Evolutionary conservation across 2,329 filamentous ascomycete genomes (phyloP).

Genomic region (Penicillium sp.): DNA sequence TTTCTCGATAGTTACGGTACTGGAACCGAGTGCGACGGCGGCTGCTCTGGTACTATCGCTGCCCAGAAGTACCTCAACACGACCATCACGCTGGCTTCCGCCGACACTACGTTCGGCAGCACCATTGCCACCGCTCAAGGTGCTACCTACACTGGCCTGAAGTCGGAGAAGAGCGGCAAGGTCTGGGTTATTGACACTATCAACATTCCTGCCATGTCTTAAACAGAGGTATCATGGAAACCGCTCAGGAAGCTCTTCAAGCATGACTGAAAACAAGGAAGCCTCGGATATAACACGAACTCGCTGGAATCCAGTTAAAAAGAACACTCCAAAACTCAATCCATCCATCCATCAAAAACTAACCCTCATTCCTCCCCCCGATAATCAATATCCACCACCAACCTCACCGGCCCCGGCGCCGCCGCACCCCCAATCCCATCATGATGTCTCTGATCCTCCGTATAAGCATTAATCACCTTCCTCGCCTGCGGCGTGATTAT

Average conservation of each 20-base stretch:
- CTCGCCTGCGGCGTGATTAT: constrained; percentile 27
- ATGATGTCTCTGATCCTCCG: constrained; percentile 21
- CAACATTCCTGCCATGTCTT: constrained; percentile 38
- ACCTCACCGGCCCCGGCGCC: constrained; percentile 33
- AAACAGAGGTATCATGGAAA: background rate
- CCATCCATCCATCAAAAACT: constrained; percentile 5
- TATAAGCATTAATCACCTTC: constrained; percentile 34
- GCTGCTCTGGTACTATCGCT: constrained; percentile 44
- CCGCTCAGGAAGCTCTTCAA: background rate
- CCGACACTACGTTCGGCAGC: constrained; percentile 31
- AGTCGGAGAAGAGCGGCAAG: background rate
- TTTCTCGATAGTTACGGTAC: constrained; percentile 26
- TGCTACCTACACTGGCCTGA: background rate
- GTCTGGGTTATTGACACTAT: constrained; percentile 27
- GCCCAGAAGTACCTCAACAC: constrained; percentile 45
- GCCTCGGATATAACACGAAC: constrained; percentile 6
- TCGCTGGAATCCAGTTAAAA: background rate
- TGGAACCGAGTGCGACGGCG: constrained; percentile 45
- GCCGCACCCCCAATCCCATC: constrained; percentile 41
- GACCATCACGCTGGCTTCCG: constrained; percentile 40
- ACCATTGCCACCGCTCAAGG: constrained; percentile 20
- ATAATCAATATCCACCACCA: constrained; percentile 34
- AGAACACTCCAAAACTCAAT: background rate
- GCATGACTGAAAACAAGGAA: background rate
- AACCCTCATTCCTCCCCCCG: constrained; percentile 9